Base-by-base conservation (phyloP, 345 rosid species). In the Corchorus olitorius region DNA sequence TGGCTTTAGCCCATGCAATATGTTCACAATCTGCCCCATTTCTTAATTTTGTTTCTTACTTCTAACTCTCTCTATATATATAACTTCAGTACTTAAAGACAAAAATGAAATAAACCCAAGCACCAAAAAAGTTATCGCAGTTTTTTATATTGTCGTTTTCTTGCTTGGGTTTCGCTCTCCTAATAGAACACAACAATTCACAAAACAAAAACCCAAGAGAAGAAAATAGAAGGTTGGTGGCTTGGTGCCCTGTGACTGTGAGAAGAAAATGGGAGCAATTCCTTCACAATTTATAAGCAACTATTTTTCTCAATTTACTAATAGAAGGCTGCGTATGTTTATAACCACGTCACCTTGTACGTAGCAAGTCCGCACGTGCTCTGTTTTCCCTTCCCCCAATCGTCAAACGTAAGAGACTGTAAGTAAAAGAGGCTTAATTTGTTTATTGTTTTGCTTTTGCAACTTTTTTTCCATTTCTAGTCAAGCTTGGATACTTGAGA, bases 1-100 rank as follows among this genome's bases (percentile, higher is more conserved):
- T 41, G 77, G 22, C 67, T 73, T 83, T 63, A 75, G 33, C 0
- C 43, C 73, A 16, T 70, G 60, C 60, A 70, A 52, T 1, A 70
- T 27, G 20, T 14, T 49, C 27, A 68, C 6, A 8, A 68, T 33
- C 72, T 68, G 19, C 58, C 9, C 58, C 72, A 68, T 64, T n/a
- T n/a, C n/a, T n/a, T n/a, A n/a, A n/a, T n/a, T n/a, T n/a, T n/a
- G n/a, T n/a, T n/a, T n/a, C n/a, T n/a, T n/a, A n/a, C n/a, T n/a
- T n/a, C n/a, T n/a, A n/a, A n/a, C n/a, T n/a, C n/a, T n/a, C n/a
- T n/a, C n/a, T n/a, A n/a, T n/a, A n/a, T n/a, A n/a, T n/a, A n/a
- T n/a, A n/a, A n/a, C n/a, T n/a, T n/a, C n/a, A n/a, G n/a, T n/a
- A n/a, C n/a, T n/a, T n/a, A n/a, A 22, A 20, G 14, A 48, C 14